Percentiles rank a stretch among this genome's conserved stretches.
Conservation (phyloP, 805 yeast species). For the Nakazawaea holstii region DNA sequence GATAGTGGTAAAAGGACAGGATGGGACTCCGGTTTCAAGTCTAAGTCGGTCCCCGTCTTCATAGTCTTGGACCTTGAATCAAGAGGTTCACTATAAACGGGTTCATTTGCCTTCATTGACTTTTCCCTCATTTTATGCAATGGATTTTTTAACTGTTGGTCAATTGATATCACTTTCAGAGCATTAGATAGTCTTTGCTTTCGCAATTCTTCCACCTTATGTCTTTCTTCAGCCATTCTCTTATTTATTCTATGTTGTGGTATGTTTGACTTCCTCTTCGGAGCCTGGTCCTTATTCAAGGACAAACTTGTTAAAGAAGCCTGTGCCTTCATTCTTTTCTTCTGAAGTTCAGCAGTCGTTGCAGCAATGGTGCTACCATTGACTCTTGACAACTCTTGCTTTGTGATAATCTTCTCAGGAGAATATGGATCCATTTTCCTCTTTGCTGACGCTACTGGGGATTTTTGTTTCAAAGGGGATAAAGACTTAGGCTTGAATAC, state of each 20-base stretch:
- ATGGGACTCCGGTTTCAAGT: background rate
- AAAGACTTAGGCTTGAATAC: background rate
- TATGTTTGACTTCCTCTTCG: background rate
- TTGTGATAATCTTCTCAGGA: conserved; percentile 8
- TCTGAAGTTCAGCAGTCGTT: conserved; percentile 2
- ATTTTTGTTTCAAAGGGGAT: background rate
- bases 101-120: conserved; percentile 4
- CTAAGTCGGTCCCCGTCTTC: background rate
- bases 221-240: conserved; percentile 12
- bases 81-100: background rate
- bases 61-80: background rate
- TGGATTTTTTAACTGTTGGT: conserved; percentile 7
- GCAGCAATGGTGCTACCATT: background rate
- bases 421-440: background rate
- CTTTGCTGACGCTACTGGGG: background rate
- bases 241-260: conserved; percentile 4
- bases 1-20: conserved; percentile 4
- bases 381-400: conserved; percentile 3
- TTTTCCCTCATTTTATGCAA: conserved; percentile 9
- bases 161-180: conserved; percentile 3
- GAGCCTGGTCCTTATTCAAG: conserved; percentile 1
- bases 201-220: conserved; percentile 4
- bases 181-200: conserved; percentile 3
- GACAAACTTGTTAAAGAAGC: conserved; percentile 6
- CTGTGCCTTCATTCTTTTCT: conserved; percentile 3